Evolutionary conservation across 1,284 basidiomycete genomes (phyloP), one percentile per base, ranked within the genome.

Genomic region (Tylopilus sp.): DNA sequence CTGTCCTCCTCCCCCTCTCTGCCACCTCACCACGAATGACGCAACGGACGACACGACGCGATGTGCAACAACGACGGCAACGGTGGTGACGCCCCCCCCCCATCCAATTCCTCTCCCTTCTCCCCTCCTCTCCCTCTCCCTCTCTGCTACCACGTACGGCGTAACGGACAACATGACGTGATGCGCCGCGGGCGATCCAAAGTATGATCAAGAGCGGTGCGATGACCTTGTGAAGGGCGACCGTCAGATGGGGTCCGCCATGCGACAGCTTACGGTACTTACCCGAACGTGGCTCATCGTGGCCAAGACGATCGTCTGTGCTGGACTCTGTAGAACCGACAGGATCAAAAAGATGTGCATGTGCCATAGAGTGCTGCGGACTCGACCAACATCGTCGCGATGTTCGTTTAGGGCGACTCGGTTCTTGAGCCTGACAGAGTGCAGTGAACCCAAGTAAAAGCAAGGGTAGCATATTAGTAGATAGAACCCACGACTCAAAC

Each of bases 281-380:
- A n/a, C n/a, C 69, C 81, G 79, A 32, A 80, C 66, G 22, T 75
- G 68, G 16, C 67, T 68, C 54, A 80, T 64, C 19, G 73, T 70
- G 22, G 72, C 70, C 53, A 80, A 60, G 36, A 80, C 63, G 44
- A 79, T 24, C 13, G 62, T 69, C 61, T 77, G 76, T 19, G 67
- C 72, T 2, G 75, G 67, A 44, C 69, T 72, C 9, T 49, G 62
- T 15, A 62, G 55, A 16, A 70, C 47, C 55, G 69, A 79, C 2
- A 77, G 62, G 29, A 79, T 53, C 41, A 77, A 49, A 52, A 76
- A 77, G 13, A 66, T 26, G 53, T 77, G 44, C 1, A 79, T 29
- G 53, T 33, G 1, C 67, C 76, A 22, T 79, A 77, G 16, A 79
- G 58, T 6, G 75, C 69, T 1, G 75, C 76, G 4, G 75, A 79